These are phyloP conservation scores for Microbotryum saponariae DNA, from an alignment of 1,284 basidiomycete species.

Conservation along the genomic window DNA sequence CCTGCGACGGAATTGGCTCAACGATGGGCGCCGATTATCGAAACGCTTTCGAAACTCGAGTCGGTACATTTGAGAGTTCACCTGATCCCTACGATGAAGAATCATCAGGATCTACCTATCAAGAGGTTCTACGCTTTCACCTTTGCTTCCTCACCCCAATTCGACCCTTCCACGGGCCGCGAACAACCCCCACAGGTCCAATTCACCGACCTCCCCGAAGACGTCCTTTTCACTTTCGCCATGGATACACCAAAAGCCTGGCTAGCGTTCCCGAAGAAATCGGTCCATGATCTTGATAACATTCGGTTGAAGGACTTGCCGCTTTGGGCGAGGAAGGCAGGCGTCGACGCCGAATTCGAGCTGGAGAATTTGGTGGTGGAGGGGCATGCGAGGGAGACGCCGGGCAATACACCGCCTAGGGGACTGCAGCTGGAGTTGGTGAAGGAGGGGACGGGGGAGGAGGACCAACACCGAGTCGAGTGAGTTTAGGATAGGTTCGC, in stretches of 20 bases:
- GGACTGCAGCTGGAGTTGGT: constrained; percentile 74
- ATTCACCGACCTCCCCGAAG: constrained; percentile 52
- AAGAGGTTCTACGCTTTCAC: constrained; percentile 90
- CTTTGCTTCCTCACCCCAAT: constrained; percentile 54
- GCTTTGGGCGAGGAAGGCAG: constrained; percentile 34
- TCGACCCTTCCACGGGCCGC: constrained; percentile 50
- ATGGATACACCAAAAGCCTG: constrained; percentile 85
- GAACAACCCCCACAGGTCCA: constrained; percentile 44
- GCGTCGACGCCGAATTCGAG: constrained; percentile 74
- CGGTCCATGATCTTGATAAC: constrained; percentile 91
- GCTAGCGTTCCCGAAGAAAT: constrained; percentile 82
- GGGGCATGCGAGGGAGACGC: constrained; percentile 76
- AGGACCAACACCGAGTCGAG: constrained; percentile 39
- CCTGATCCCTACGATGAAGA: constrained; percentile 59
- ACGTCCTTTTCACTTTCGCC: constrained; percentile 78
- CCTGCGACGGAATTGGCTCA: constrained; percentile 79
- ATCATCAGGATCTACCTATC: constrained; percentile 63
- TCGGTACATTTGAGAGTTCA: constrained; percentile 61
- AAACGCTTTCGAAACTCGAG: constrained; percentile 45
- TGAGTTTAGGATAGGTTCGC: not conserved
- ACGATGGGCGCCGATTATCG: constrained; percentile 66
- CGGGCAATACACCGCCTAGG: constrained; percentile 57
- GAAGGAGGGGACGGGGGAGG: constrained; percentile 46
- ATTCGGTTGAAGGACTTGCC: constrained; percentile 69
- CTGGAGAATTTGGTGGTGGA: constrained; percentile 88